Percentiles rank a stretch among this genome's conserved stretches.
These are phyloP conservation scores for Geotrichum klebahnii DNA, from an alignment of 1,139 yeast genomes.

Conservation along the genomic window DNA sequence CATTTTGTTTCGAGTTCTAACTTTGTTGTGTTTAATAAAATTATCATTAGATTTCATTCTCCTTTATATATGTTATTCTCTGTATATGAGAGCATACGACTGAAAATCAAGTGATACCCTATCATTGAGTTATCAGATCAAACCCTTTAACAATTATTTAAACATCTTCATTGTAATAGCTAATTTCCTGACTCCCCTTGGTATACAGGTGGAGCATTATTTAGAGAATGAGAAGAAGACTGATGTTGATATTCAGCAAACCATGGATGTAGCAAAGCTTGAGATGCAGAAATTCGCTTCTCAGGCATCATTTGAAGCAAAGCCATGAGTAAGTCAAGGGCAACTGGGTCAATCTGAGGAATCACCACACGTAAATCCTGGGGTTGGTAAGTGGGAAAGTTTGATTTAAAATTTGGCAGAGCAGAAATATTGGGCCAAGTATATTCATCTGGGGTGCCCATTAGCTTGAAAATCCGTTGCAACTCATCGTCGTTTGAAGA, in stretches of 20 bases:
- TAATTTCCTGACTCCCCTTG: conserved; percentile 15
- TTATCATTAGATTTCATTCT: too few relatives aligned
- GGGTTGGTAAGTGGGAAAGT: conserved; percentile 73
- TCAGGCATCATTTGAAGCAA: conserved; percentile 91
- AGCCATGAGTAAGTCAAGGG: conserved; percentile 70
- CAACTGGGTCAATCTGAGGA: conserved; percentile 73
- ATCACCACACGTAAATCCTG: conserved; percentile 77
- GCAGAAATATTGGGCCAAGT: conserved; percentile 93
- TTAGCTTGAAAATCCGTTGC: conserved; percentile 76
- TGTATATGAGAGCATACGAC: too few relatives aligned
- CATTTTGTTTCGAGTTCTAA: neutral
- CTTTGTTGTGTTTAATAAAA: neutral
- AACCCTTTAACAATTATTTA: neutral
- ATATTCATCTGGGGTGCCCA: conserved; percentile 95
- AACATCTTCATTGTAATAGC: neutral
- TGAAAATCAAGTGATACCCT: too few relatives aligned
- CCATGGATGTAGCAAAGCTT: conserved; percentile 94
- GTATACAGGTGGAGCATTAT: conserved; percentile 16
- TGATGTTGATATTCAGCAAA: conserved; percentile 61
- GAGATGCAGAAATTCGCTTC: conserved; percentile 82
- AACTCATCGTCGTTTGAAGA: conserved; percentile 93
- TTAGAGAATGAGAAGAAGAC: conserved; percentile 10
- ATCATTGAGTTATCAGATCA: too few relatives aligned
- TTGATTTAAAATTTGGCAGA: conserved; percentile 77
- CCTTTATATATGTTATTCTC: too few relatives aligned